Evolutionary conservation across 2,329 filamentous ascomycete genomes (phyloP).

Genomic region (Botrytis tulipae): DNA sequence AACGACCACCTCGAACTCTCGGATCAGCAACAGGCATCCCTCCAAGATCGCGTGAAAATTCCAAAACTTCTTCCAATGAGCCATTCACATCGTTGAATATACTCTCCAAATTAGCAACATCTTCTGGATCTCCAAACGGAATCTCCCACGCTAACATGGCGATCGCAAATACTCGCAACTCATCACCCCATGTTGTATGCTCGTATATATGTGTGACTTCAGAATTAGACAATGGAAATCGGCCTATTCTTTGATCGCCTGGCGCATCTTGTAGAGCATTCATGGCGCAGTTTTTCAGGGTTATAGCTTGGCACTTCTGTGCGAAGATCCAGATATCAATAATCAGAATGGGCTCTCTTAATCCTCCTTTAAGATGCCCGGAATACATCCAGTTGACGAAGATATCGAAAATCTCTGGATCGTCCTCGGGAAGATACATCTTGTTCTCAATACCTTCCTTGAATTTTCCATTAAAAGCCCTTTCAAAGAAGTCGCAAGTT

Average conservation of each 20-base stretch:
- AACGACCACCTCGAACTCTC: background rate
- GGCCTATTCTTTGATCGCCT: background rate
- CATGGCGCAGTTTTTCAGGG: background rate
- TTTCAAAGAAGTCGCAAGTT: background rate
- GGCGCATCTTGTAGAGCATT: background rate
- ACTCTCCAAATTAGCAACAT: background rate
- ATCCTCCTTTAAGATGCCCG: background rate
- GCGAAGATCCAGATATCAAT: background rate
- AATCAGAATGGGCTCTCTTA: background rate
- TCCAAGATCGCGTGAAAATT: background rate
- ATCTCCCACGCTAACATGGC: background rate
- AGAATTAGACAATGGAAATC: background rate
- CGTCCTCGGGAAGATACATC: background rate
- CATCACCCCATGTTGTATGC: background rate
- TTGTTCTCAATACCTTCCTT: background rate
- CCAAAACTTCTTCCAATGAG: background rate
- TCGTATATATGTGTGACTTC: background rate
- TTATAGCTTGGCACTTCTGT: background rate
- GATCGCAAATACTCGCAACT: background rate
- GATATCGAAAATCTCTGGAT: background rate
- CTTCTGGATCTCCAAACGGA: background rate
- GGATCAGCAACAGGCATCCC: background rate
- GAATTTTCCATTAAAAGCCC: background rate
- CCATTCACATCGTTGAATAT: background rate
- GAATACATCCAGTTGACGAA: background rate